These are phyloP conservation scores for Vitis labrusca DNA, from an alignment of 164 flowering plant species.

Conservation along the genomic window DNA sequence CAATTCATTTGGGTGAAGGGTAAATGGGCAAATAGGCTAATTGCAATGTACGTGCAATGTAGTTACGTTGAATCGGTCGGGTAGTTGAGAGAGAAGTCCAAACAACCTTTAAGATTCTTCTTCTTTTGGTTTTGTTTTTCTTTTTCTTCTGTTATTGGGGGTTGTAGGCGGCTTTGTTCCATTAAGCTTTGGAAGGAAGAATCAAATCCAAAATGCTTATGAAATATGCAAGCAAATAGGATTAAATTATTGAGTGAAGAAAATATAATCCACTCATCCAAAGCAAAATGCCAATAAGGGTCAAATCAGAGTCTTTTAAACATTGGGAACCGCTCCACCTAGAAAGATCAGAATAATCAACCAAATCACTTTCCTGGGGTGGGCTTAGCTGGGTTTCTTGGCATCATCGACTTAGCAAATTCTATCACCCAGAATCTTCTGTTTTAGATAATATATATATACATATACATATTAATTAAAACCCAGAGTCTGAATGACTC, in stretches of 20 bases:
- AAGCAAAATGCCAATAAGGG: conserved; percentile 11
- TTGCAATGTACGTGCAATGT: too few species aligned
- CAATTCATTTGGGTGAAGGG: too few species aligned
- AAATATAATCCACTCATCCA: too few species aligned
- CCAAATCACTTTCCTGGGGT: background rate
- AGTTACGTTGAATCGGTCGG: too few species aligned
- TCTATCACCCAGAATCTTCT: conserved; percentile 13
- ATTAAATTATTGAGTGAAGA: too few species aligned
- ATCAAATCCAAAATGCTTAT: background rate
- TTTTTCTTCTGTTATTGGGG: too few species aligned
- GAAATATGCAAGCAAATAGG: background rate
- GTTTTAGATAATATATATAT: too few species aligned
- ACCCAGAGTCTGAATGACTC: too few species aligned
- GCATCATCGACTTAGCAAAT: conserved; percentile 18
- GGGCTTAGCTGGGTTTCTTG: conserved; percentile 24
- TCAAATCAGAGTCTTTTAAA: conserved; percentile 5
- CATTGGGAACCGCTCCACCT: conserved; percentile 10
- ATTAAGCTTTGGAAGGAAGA: conserved; percentile 6
- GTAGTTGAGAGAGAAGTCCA: too few species aligned
- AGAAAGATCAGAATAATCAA: conserved; percentile 11
- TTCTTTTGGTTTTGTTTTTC: background rate
- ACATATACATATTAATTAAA: background rate
- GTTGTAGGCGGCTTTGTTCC: too few species aligned
- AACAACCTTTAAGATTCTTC: conserved; percentile 14
- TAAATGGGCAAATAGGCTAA: too few species aligned